Percentiles rank a stretch among this genome's conserved stretches.
Conservation (phyloP, 2,329 filamentous ascomycete species). For the Acephala macrosclerotiorum region DNA sequence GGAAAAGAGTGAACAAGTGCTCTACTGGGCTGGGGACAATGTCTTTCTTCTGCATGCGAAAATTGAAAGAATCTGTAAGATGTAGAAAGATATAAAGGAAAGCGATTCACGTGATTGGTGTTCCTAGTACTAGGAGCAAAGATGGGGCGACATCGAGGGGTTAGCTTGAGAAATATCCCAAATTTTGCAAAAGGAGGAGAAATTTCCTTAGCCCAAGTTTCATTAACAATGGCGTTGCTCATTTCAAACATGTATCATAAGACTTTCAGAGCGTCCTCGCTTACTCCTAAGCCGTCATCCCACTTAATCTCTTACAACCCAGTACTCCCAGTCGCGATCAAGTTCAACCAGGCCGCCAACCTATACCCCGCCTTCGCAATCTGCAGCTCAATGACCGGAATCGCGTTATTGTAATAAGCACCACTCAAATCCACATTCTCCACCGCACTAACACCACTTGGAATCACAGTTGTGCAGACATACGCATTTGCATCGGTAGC, state of each 20-base stretch:
- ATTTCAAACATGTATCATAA: not conserved
- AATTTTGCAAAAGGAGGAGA: too few relatives aligned
- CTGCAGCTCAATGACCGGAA: slow-evolving; percentile 67
- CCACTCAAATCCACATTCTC: slow-evolving; percentile 64
- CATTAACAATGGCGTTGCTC: not conserved
- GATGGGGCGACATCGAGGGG: too few relatives aligned
- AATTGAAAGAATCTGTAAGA: too few relatives aligned
- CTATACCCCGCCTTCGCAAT: slow-evolving; percentile 74
- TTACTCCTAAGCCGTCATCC: not conserved
- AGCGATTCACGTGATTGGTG: too few relatives aligned
- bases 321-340: slow-evolving; percentile 53
- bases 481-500: slow-evolving; percentile 68
- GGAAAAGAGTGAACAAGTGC: too few relatives aligned
- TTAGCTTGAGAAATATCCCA: too few relatives aligned
- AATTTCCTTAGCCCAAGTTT: too few relatives aligned
- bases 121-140: too few relatives aligned
- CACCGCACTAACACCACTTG: slow-evolving; percentile 64
- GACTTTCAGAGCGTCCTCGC: too few relatives aligned
- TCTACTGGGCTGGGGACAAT: too few relatives aligned
- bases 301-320: not conserved
- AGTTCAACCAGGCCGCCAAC: slow-evolving; percentile 72
- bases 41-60: too few relatives aligned
- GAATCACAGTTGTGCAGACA: slow-evolving; percentile 68
- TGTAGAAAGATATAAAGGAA: too few relatives aligned
- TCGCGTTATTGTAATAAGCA: slow-evolving; percentile 68